Base-by-base conservation (phyloP, 805 yeast species). In the Debaryomyces maramus region DNA sequence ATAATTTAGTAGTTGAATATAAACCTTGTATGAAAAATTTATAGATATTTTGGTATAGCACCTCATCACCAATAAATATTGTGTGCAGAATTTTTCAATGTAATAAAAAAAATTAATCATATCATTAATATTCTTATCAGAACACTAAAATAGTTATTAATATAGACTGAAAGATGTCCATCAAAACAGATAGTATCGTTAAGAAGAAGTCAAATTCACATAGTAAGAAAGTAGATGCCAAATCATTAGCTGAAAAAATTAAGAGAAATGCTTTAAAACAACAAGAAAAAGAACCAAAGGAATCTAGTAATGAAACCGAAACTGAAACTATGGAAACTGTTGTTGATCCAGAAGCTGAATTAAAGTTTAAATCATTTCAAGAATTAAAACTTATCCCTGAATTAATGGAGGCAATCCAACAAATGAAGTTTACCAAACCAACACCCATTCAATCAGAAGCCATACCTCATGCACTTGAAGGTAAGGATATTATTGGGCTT, bases 401-500 rank as follows among this genome's bases (percentile, higher is more conserved):
- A 53, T 72, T 93, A 17, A 63, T 87, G 21, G 93, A 88, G 51
- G 84, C 97, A 0, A 80, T 93, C 48, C 80, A 81, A 40, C 73
- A 74, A 22, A 67, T 93, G 67, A 85, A 88, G 41, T 93, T 74
- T 62, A 70, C 78, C 13, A 80, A 75, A 49, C 98, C 99, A 30
- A 90, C 98, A 0, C 96, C 98, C 8, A 93, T 91, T 61, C 99
- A 91, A 67, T 77, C 83, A 6, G 88, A 88, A 61, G 78, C 97
- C 9, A 85, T 91, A 46, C 98, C 98, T 1, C 85, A 85, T 49
- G 97, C 96, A 3, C 65, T 93, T 14, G 80, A 84, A 50, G 97
- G 97, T 3, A 80, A 88, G 48, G 99, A 91, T 65, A 83, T 91
- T 34, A 89, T 91, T 56, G 99, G 99, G 10, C 75, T 91, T 46